Conservation (phyloP, 805 yeast genomes). For the Yarrowia bubula region DNA sequence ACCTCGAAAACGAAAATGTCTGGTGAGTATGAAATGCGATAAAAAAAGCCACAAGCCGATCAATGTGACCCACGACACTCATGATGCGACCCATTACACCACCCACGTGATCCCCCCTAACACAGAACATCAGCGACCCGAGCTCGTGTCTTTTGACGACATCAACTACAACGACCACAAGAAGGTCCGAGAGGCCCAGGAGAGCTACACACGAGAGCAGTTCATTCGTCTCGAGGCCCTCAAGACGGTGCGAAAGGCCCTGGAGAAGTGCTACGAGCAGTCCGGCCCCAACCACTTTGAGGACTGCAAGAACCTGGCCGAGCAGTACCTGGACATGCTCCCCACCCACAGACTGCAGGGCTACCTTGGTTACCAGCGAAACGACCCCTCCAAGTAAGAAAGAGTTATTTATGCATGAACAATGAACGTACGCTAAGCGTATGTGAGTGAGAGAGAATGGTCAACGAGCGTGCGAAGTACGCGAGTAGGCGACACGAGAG, state of each 20-base stretch:
- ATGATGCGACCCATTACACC: not conserved
- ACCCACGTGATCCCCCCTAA: conserved; percentile 1
- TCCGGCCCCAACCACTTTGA: conserved; percentile 68
- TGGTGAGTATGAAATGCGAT: conserved; percentile 8
- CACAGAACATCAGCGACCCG: conserved; percentile 46
- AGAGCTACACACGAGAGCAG: conserved; percentile 74
- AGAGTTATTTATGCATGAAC: conserved; percentile 31
- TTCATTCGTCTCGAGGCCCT: conserved; percentile 69
- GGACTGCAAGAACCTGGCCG: conserved; percentile 75
- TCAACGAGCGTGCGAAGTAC: no score
- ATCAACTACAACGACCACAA: conserved; percentile 68
- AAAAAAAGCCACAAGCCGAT: no score
- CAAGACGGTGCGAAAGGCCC: conserved; percentile 67
- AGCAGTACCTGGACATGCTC: conserved; percentile 66
- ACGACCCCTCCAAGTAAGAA: conserved; percentile 77
- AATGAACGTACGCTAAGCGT: no score
- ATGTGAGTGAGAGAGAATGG: no score
- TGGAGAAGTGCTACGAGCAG: conserved; percentile 64
- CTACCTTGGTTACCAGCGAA: conserved; percentile 81
- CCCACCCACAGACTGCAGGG: conserved; percentile 69
- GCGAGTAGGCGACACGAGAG: not conserved
- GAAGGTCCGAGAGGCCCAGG: conserved; percentile 70
- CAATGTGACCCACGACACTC: not conserved
- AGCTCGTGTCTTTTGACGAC: conserved; percentile 77
- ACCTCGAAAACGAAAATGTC: conserved; percentile 22